Conservation (phyloP, 352 stramenopile genomes). For the Phytophthora rubi region DNA sequence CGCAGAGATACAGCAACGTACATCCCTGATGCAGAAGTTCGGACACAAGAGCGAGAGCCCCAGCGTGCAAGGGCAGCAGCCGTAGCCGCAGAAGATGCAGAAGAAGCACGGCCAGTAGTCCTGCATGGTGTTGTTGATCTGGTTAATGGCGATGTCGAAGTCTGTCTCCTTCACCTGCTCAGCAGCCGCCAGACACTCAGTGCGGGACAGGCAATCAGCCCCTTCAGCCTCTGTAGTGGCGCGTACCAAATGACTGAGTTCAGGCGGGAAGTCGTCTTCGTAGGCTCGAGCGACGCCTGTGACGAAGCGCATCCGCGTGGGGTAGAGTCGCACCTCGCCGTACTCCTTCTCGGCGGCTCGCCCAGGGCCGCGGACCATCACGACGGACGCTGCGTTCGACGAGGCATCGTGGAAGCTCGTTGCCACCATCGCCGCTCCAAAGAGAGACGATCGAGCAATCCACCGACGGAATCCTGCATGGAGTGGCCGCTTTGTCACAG, state of each 20-base stretch:
- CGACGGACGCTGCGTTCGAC: constrained; percentile 25
- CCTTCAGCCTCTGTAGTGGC: background rate
- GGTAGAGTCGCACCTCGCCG: constrained; percentile 54
- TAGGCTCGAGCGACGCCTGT: constrained; percentile 74
- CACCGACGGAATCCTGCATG: constrained; percentile 8
- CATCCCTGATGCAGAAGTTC: constrained; percentile 79
- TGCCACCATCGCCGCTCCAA: constrained; percentile 28
- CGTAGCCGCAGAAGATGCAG: constrained; percentile 75
- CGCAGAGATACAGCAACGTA: constrained; percentile 33
- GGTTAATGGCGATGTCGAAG: constrained; percentile 77
- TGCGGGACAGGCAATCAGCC: background rate
- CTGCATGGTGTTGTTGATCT: constrained; percentile 87
- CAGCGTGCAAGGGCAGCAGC: constrained; percentile 69
- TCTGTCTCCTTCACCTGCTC: constrained; percentile 56
- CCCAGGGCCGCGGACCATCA: constrained; percentile 21
- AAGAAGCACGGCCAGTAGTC: constrained; percentile 85
- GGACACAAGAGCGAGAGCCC: constrained; percentile 71
- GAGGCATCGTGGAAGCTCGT: constrained; percentile 41
- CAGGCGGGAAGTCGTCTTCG: constrained; percentile 72
- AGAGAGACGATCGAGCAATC: background rate
- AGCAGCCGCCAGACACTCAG: background rate
- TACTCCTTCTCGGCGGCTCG: constrained; percentile 34
- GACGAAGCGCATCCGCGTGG: constrained; percentile 70
- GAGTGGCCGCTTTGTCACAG: background rate
- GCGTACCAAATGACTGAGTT: constrained; percentile 59